Evolutionary conservation across 148 eudicot genomes (phyloP).

Genomic region (Rhododendron molle): DNA sequence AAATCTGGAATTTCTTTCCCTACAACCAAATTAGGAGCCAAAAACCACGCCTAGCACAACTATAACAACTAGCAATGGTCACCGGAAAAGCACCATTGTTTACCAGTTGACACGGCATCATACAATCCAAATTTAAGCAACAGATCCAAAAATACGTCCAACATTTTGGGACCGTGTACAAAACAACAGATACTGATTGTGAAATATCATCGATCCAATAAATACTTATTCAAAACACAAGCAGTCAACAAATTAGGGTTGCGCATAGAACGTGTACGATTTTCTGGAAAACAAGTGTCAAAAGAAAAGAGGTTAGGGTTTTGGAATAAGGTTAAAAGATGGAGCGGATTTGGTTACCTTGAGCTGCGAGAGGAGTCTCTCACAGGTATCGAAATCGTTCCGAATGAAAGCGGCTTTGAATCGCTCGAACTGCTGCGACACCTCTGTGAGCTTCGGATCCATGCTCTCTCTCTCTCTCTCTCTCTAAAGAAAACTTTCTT

Average conservation of each 20-base stretch:
- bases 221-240: neutral
- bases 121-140: neutral
- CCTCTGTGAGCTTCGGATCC: slow-evolving; percentile 76
- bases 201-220: neutral
- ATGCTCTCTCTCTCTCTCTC: slow-evolving; percentile 15
- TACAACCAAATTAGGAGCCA: neutral
- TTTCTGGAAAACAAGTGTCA: neutral
- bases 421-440: slow-evolving; percentile 61
- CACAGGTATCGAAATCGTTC: slow-evolving; percentile 53
- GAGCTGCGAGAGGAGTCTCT: slow-evolving; percentile 58
- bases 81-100: neutral
- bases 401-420: slow-evolving; percentile 78
- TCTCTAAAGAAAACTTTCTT: neutral
- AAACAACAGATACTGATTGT: neutral
- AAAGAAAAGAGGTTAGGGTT: neutral
- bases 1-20: neutral
- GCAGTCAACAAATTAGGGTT: neutral
- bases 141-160: neutral
- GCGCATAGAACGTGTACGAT: no score
- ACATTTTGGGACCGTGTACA: neutral
- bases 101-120: neutral
- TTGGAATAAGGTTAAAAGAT: neutral
- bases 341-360: neutral
- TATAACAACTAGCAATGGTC: neutral
- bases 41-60: neutral